phyloP scores from a whole-genome alignment of 495 filamentous ascomycete genomes.

The Choiromyces venosus region DNA sequence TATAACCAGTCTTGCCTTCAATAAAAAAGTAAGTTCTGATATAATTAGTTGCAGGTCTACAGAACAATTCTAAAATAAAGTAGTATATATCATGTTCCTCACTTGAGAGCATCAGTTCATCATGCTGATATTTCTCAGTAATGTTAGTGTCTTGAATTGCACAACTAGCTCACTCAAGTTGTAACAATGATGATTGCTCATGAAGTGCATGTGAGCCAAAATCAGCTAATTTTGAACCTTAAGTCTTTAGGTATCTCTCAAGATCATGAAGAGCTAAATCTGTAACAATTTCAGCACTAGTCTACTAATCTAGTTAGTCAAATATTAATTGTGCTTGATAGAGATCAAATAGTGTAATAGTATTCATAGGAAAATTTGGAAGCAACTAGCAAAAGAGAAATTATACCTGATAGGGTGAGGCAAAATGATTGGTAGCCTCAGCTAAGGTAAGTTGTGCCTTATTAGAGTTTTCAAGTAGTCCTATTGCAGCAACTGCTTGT shows the following conservation, averaged over 20 bases:
- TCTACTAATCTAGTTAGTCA: constrained; percentile 8
- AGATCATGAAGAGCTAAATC: not conserved
- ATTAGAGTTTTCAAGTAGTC: constrained; percentile 16
- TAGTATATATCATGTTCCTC: not conserved
- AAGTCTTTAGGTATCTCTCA: no score
- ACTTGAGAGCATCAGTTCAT: not conserved
- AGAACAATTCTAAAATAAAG: constrained; percentile 3
- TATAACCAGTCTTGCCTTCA: constrained; percentile 16
- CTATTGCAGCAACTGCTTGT: constrained; percentile 14
- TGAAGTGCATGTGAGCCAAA: constrained; percentile 7
- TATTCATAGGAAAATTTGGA: not conserved
- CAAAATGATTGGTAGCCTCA: constrained; percentile 14
- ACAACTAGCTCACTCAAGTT: constrained; percentile 11
- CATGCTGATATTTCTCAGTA: not conserved
- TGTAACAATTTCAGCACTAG: not conserved
- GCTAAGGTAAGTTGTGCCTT: constrained; percentile 2
- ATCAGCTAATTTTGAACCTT: constrained; percentile 3
- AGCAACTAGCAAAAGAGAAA: constrained; percentile 25
- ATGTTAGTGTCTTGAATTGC: not conserved
- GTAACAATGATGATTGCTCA: not conserved
- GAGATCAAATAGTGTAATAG: constrained; percentile 12
- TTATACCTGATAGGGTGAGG: constrained; percentile 11
- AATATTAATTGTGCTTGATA: constrained; percentile 8
- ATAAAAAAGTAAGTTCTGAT: constrained; percentile 12
- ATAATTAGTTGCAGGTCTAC: not conserved